Evolutionary conservation across 208 protist species (phyloP), one percentile per base, ranked within the genome.

Genomic region (Leptomonas pyrrhocoris): DNA sequence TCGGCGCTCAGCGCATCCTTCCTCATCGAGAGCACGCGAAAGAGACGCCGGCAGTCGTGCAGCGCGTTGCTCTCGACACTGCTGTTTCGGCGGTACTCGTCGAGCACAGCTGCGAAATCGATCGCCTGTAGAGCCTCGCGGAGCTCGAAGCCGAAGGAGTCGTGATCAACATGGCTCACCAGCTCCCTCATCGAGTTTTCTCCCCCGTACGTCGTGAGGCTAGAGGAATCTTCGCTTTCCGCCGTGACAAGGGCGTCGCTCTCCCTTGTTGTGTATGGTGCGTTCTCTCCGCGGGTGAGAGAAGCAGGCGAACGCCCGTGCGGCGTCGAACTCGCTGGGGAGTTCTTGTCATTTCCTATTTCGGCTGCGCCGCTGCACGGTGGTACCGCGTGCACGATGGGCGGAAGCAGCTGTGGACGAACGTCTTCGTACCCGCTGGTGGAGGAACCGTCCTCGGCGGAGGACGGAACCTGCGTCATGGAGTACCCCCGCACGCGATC

Each of bases 1-100:
- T 87, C 85, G 0, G 67, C 68, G 16, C 56, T 77, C 54, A 95
- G 43, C 0, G 28, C 53, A 5, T 83, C 68, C 60, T 86, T 83
- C 28, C 78, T 50, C 48, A 82, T 79, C 28, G 89, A 50, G 25
- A 91, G 36, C 9, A 75, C 21, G 23, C 68, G 61, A 50, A 95
- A 91, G n/a, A 92, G 56, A 31, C 49, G 56, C 1, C 68, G 62
- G 56, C 63, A 80, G 25, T 68, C 48, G 34, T 69, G 55, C 63
- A 75, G 43, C 48, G 16, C 31, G 3, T 53, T 9, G 23, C 40
- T 68, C 18, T 79, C 66, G 5, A 42, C 25, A 19, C 16, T 42
- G 13, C 38, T 42, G 61, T 55, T 40, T 5, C 58, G 66, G 5
- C 36, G 61, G 48, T 36, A 53, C 43, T 79, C 73, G 8, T 42